Conservation (phyloP, 2,329 filamentous ascomycete genomes). For the Trichoderma arundinaceum region DNA sequence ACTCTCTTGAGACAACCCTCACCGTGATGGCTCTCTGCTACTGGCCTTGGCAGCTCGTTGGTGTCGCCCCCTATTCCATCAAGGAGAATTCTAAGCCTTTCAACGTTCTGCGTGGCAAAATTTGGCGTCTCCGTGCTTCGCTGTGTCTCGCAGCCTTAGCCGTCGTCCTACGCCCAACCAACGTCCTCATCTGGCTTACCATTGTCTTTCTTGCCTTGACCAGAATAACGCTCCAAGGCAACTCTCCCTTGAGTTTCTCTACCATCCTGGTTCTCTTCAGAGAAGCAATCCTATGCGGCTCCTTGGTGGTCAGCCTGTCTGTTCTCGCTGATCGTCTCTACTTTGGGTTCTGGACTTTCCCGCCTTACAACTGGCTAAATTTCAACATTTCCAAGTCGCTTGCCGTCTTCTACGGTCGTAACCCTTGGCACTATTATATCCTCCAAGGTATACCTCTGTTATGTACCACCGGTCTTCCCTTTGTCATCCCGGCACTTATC, state of each 20-base stretch:
- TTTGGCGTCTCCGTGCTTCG: slow-evolving; percentile 56
- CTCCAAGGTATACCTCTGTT: slow-evolving; percentile 88
- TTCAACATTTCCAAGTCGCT: slow-evolving; percentile 90
- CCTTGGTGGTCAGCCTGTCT: slow-evolving; percentile 66
- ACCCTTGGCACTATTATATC: slow-evolving; percentile 91
- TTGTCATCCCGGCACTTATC: slow-evolving; percentile 70
- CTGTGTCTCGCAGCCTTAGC: slow-evolving; percentile 80
- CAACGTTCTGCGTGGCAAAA: slow-evolving; percentile 37
- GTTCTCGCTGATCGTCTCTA: slow-evolving; percentile 74
- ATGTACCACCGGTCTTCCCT: slow-evolving; percentile 82
- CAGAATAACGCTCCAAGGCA: slow-evolving; percentile 42
- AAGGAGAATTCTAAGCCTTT: slow-evolving; percentile 49
- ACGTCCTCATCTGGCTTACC: slow-evolving; percentile 80
- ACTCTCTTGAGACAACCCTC: slow-evolving; percentile 88
- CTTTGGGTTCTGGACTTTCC: slow-evolving; percentile 87
- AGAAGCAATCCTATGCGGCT: slow-evolving; percentile 69
- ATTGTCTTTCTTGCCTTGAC: slow-evolving; percentile 60
- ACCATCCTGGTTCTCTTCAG: slow-evolving; percentile 60
- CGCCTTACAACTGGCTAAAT: slow-evolving; percentile 82
- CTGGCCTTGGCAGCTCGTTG: slow-evolving; percentile 83
- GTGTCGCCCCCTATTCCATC: slow-evolving; percentile 46
- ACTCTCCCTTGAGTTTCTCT: slow-evolving; percentile 51
- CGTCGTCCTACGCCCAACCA: slow-evolving; percentile 87
- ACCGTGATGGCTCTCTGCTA: slow-evolving; percentile 78
- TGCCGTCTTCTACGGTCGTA: slow-evolving; percentile 89